These are phyloP conservation scores for Sanghuangporus weigelae DNA, from an alignment of 1,284 basidiomycete species.

Conservation along the genomic window DNA sequence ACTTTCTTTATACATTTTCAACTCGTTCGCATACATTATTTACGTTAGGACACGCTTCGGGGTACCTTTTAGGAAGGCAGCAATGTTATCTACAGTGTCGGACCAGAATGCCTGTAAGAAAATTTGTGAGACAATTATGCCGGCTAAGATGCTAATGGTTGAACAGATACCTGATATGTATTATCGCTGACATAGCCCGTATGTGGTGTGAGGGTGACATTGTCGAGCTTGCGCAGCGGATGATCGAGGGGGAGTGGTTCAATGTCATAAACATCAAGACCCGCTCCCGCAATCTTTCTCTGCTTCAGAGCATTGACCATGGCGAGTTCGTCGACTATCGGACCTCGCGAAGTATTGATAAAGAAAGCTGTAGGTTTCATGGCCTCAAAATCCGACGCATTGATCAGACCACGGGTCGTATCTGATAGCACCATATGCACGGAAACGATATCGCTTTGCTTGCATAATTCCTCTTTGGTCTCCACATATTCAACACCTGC, in stretches of 20 bases:
- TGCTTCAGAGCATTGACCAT: conserved; percentile 45
- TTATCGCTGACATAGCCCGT: conserved; percentile 51
- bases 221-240: conserved; percentile 42
- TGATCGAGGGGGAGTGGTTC: conserved; percentile 58
- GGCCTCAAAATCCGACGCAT: conserved; percentile 38
- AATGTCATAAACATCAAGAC: conserved; percentile 54
- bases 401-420: conserved; percentile 43
- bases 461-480: conserved; percentile 49
- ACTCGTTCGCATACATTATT: neutral
- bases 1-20: neutral
- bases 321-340: conserved; percentile 51
- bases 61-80: conserved; percentile 38
- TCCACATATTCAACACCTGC: conserved; percentile 44
- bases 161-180: conserved; percentile 38
- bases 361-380: conserved; percentile 55
- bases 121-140: neutral
- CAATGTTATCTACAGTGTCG: conserved; percentile 48
- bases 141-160: neutral
- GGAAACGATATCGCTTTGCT: conserved; percentile 52
- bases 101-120: conserved; percentile 26
- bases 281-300: conserved; percentile 48
- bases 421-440: conserved; percentile 55
- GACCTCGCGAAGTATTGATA: conserved; percentile 61
- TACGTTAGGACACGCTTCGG: conserved; percentile 21
- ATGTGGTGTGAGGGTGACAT: conserved; percentile 57